These are phyloP conservation scores for Leccinum fuscescens DNA, from an alignment of 1,284 basidiomycete genomes.

Conservation along the genomic window DNA sequence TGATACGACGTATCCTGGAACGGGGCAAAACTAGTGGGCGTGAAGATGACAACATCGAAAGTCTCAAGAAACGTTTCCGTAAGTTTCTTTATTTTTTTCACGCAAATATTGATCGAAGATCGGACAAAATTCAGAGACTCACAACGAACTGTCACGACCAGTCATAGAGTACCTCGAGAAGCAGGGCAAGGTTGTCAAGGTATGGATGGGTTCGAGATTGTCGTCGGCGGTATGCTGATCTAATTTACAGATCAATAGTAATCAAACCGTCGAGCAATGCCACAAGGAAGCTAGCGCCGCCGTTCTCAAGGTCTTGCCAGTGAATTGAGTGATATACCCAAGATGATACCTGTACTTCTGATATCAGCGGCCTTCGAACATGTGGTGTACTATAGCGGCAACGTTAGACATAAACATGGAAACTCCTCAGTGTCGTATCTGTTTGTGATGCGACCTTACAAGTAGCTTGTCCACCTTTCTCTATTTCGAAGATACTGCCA, in stretches of 20 bases:
- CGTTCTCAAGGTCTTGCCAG: slow-evolving; percentile 46
- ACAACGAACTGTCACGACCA: slow-evolving; percentile 92
- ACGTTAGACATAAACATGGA: slow-evolving; percentile 44
- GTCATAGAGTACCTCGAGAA: slow-evolving; percentile 86
- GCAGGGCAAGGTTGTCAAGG: slow-evolving; percentile 72
- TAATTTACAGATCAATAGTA: slow-evolving; percentile 69
- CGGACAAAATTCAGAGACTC: slow-evolving; percentile 61
- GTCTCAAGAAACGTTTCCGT: slow-evolving; percentile 96
- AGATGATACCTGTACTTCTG: neutral
- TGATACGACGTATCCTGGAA: slow-evolving; percentile 84
- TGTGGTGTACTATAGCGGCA: slow-evolving; percentile 2
- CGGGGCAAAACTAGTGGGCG: slow-evolving; percentile 93
- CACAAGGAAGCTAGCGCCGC: slow-evolving; percentile 58
- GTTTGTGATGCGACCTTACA: slow-evolving; percentile 42
- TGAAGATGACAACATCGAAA: slow-evolving; percentile 93
- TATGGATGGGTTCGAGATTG: neutral
- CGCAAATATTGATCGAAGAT: slow-evolving; percentile 2
- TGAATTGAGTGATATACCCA: slow-evolving; percentile 23
- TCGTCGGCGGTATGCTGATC: neutral
- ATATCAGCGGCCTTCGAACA: slow-evolving; percentile 13
- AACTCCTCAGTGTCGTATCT: slow-evolving; percentile 35
- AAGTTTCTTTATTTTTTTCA: slow-evolving; percentile 35
- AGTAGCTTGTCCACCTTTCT: slow-evolving; percentile 52
- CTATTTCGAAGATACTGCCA: slow-evolving; percentile 63
- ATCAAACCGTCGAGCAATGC: slow-evolving; percentile 72